Base-by-base conservation (phyloP, 176 grass and related monocot genomes). In the Raddia distichophylla region DNA sequence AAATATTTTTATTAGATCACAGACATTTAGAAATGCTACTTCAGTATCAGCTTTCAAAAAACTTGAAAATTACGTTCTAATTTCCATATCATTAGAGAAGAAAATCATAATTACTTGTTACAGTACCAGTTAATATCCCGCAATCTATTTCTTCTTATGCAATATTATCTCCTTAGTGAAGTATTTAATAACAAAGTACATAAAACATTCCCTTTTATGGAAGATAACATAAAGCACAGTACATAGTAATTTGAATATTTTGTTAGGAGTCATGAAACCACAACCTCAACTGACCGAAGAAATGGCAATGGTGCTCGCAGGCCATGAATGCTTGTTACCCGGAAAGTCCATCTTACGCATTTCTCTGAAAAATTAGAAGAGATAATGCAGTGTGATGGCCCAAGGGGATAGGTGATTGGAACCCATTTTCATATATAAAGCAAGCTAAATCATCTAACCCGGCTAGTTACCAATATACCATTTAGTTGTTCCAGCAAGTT, bases 271-370 rank as follows among this genome's bases (percentile, higher is more conserved):
- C 40, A 33, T 4, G 15, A 46, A 69, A 79, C 15, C 47, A 82
- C 64, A 89, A 98, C 95, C 95, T 94, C 84, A 52, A 98, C 60
- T 62, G 95, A 98, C 49, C 87, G 86, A 60, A 98, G 88, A 91
- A 98, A 98, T 19, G 92, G 70, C 72, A 98, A 81, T 49, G 90
- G 88, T 76, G 92, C 92, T 89, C 82, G 90, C 74, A 87, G 69
- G 52, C 95, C 95, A 91, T 98, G 95, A 74, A 86, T 84, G 63
- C 95, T 98, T 68, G 75, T 91, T 77, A 98, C 86, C 79, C 90
- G 86, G 44, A 98, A 64, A 53, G 83, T 93, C 95, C 95, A 98
- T 93, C 90, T 91, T 49, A 93, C 86, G 47, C 87, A 89, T 87
- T 86, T 83, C 90, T 94, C 95, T 94, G 81, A 43, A 77, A 74